Base-by-base conservation (phyloP, 1,284 basidiomycete species). In the Malassezia equina region DNA sequence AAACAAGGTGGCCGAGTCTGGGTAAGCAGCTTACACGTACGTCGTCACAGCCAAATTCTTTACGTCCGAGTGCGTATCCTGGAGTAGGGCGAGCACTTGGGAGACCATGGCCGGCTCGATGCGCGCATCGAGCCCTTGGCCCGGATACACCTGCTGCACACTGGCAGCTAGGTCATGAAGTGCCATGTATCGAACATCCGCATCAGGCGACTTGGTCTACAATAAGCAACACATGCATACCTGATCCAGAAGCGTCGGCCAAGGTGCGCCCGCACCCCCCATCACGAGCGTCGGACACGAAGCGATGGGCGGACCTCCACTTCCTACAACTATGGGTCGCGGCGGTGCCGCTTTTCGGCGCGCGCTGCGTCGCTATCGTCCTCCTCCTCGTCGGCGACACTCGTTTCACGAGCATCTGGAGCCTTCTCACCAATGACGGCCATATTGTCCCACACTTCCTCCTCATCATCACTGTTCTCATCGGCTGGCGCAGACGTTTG, bases 21-120 rank as follows among this genome's bases (percentile, higher is more conserved):
- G 28, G 60, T 13, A 53, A 49, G 32, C 24, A 17, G n/a, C 19
- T 17, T 8, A 7, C 7, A 55, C 81, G 55, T 65, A 88, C 91
- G 88, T 90, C 78, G 90, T 88, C 13, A 94, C 91, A 2, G 90
- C 89, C 71, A 90, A 86, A 74, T 95, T 95, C 80, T 96, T 96
- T 62, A 98, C 94, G 78, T 98, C 93, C 13, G 88, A 89, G 67
- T 94, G 95, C 76, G 84, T 84, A 77, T 98, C 94, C 69, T 88
- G 84, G 11, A 94, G 84, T 21, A 93, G 80, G 21, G 82, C 79
- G 21, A 95, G 79, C 1, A 94, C 89, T 67, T 86, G 83, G 41
- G 80, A 81, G 42, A 90, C 79, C 28, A 89, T 82, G 66, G 85
- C 86, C 71, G 79, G 83, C 78, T 95, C 91, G 31, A 59, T 53